A percentile compares a stretch with the other conserved stretches of the same genome.
Evolutionary conservation across 208 protist species (phyloP).

Genomic region (Leishmania gerbilli): DNA sequence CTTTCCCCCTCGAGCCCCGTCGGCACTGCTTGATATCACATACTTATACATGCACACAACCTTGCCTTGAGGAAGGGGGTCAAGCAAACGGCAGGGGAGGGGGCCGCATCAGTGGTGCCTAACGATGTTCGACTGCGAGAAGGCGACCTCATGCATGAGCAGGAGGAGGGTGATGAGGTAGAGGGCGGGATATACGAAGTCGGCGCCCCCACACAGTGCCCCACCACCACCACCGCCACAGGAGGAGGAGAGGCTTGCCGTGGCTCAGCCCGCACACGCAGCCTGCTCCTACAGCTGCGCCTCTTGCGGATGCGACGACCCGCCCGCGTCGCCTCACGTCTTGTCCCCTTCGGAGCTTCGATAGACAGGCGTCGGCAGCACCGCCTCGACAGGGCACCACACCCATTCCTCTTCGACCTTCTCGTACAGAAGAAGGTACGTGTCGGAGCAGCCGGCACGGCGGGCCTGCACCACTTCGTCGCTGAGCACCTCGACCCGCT

Average conservation of each 20-base stretch:
- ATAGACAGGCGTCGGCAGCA: slow-evolving; percentile 40
- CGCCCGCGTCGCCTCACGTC: background rate
- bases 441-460: slow-evolving; percentile 29
- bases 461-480: slow-evolving; percentile 14
- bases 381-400: slow-evolving; percentile 37
- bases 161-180: background rate
- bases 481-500: slow-evolving; percentile 29
- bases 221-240: background rate
- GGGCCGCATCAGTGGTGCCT: background rate
- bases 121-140: background rate
- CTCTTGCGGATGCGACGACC: background rate
- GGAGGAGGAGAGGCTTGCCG: background rate
- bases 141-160: background rate
- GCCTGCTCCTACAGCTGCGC: background rate
- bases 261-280: background rate
- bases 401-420: slow-evolving; percentile 51
- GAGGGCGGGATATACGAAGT: background rate
- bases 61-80: background rate
- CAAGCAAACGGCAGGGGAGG: background rate
- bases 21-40: background rate
- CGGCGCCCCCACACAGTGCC: background rate
- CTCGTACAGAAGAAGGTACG: slow-evolving; percentile 77
- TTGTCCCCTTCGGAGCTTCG: background rate
- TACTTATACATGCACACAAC: background rate
- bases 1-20: background rate